phyloP scores from a whole-genome alignment of 1,139 yeast species.

The Hyphopichia buzzinii region DNA sequence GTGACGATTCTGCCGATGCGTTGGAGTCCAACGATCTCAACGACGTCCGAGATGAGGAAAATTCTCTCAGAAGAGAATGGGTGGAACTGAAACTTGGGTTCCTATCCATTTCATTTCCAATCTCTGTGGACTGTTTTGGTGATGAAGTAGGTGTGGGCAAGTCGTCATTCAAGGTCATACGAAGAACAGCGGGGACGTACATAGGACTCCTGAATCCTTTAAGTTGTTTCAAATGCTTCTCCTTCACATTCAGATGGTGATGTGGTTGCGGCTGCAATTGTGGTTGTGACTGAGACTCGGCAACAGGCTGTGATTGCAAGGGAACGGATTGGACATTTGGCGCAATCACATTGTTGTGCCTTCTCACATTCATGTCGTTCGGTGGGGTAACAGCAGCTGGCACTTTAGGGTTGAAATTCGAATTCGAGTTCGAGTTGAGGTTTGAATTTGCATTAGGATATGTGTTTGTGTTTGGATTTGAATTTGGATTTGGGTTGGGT shows the following conservation, averaged over 20 bases:
- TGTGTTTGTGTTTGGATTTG: neutral
- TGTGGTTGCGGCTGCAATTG: slow-evolving; percentile 9
- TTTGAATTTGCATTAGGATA: too few species aligned
- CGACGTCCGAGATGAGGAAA: slow-evolving; percentile 23
- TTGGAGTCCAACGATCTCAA: slow-evolving; percentile 36
- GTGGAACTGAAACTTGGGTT: neutral
- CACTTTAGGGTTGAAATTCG: slow-evolving; percentile 8
- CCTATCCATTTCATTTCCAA: neutral
- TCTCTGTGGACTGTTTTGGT: slow-evolving; percentile 6
- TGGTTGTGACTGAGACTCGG: slow-evolving; percentile 9
- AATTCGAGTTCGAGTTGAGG: slow-evolving; percentile 1
- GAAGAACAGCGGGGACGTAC: slow-evolving; percentile 85
- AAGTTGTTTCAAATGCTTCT: slow-evolving; percentile 50
- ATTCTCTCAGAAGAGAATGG: neutral
- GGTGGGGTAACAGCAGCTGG: slow-evolving; percentile 30
- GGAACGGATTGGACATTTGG: slow-evolving; percentile 5
- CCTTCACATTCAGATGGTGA: slow-evolving; percentile 1
- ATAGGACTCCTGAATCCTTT: slow-evolving; percentile 78
- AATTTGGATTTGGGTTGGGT: slow-evolving; percentile 4
- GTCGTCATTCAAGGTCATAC: slow-evolving; percentile 38
- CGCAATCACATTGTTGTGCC: slow-evolving; percentile 7
- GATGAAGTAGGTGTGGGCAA: slow-evolving; percentile 7
- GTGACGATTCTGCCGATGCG: slow-evolving; percentile 28
- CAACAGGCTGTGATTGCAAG: slow-evolving; percentile 9
- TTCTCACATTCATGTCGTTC: slow-evolving; percentile 19